Evolutionary conservation across 768 basidiomycete genomes (phyloP).

Genomic region (Multifurca ochricompacta): DNA sequence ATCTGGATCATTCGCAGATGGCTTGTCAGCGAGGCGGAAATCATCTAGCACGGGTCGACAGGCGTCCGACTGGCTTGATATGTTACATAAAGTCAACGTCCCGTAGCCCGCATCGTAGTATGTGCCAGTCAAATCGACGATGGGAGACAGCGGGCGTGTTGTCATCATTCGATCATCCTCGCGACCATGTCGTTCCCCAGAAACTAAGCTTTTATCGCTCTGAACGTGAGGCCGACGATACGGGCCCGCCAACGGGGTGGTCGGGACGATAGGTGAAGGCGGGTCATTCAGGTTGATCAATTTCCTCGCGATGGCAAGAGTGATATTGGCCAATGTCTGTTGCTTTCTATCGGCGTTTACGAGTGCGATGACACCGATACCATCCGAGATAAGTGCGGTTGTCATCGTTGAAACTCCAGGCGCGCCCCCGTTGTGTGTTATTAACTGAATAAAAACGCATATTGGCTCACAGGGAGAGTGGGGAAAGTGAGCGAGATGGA

Average conservation of each 20-base stretch:
- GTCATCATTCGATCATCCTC: neutral
- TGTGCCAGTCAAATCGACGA: neutral
- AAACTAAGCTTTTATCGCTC: neutral
- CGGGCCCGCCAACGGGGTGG: no score
- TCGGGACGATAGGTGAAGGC: no score
- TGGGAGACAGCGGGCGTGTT: no score
- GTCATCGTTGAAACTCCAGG: neutral
- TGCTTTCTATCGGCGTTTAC: slow-evolving; percentile 8
- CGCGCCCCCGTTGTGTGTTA: neutral
- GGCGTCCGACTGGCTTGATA: neutral
- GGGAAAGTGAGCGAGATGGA: no score
- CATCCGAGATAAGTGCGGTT: neutral
- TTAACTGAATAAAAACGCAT: neutral
- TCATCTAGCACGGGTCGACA: neutral
- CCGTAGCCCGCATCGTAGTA: neutral
- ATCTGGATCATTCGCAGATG: neutral
- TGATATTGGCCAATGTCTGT: neutral
- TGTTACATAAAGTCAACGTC: neutral
- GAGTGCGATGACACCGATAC: slow-evolving; percentile 3
- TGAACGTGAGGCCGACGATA: neutral
- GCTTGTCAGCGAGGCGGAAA: neutral
- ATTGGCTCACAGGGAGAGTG: neutral
- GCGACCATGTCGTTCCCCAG: neutral
- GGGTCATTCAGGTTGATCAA: neutral
- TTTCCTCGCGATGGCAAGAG: neutral